Evolutionary conservation across 148 eudicot genomes (phyloP).

Genomic region (Polygonum maritimum): DNA sequence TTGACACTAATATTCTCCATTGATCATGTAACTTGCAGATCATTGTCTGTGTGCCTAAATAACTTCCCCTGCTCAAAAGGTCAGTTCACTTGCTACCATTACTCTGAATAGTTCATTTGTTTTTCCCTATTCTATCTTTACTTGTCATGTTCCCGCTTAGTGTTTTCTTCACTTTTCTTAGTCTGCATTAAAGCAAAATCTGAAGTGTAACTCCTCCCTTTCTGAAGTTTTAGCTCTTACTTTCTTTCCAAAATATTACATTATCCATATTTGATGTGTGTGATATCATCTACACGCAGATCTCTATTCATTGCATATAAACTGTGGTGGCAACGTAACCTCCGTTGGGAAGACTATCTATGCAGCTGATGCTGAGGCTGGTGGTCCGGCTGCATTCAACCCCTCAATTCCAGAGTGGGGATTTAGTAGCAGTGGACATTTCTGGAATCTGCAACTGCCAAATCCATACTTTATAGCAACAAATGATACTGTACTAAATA

Average conservation of each 20-base stretch:
- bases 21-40: conserved; percentile 18
- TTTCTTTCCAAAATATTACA: neutral
- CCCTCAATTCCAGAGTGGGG: conserved; percentile 39
- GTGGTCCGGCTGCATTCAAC: conserved; percentile 33
- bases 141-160: neutral
- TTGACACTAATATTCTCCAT: neutral
- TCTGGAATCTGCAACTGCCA: conserved; percentile 15
- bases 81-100: conserved; percentile 2
- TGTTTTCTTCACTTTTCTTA: neutral
- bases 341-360: conserved; percentile 26
- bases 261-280: neutral
- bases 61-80: conserved; percentile 27
- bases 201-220: neutral
- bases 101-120: too few relatives aligned
- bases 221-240: neutral
- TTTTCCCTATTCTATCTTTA: too few relatives aligned
- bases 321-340: conserved; percentile 45
- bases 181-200: neutral
- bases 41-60: conserved; percentile 27
- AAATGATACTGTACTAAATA: conserved; percentile 15
- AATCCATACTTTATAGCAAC: conserved; percentile 15
- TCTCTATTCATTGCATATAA: conserved; percentile 40
- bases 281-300: conserved; percentile 20
- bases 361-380: conserved; percentile 32
- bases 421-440: conserved; percentile 49